A percentile compares a stretch with the other conserved stretches of the same genome.
Evolutionary conservation across 345 rosid species (phyloP).

Genomic region (Lagerstroemia speciosa): DNA sequence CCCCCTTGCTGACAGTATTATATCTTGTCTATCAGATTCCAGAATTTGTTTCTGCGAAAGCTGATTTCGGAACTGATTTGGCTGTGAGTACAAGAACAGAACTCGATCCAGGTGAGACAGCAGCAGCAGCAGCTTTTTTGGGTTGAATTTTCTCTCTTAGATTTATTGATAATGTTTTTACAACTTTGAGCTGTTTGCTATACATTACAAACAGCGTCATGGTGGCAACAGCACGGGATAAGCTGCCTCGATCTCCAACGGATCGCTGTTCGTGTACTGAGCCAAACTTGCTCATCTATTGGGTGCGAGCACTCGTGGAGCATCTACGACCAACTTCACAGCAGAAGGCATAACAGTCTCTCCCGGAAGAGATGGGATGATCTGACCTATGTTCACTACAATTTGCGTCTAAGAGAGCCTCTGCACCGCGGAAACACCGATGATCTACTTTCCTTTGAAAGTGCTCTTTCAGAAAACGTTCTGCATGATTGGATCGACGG

Average conservation of each 20-base stretch:
- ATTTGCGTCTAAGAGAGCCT: slow-evolving; percentile 54
- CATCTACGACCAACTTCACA: slow-evolving; percentile 43
- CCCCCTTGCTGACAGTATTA: neutral
- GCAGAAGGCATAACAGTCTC: slow-evolving; percentile 42
- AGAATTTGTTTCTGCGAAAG: slow-evolving; percentile 76
- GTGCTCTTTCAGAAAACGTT: slow-evolving; percentile 38
- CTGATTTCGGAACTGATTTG: slow-evolving; percentile 73
- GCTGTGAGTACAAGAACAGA: slow-evolving; percentile 72
- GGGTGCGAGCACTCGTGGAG: slow-evolving; percentile 81
- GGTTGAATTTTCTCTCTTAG: neutral
- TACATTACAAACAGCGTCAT: slow-evolving; percentile 38
- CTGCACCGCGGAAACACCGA: slow-evolving; percentile 28
- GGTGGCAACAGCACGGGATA: slow-evolving; percentile 87
- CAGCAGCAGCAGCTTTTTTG: slow-evolving; percentile 1
- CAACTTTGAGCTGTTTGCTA: slow-evolving; percentile 5
- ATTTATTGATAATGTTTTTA: slow-evolving; percentile 1
- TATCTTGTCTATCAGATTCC: slow-evolving; percentile 41
- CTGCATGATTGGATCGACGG: slow-evolving; percentile 60
- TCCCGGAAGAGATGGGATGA: slow-evolving; percentile 52
- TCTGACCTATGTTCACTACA: slow-evolving; percentile 65
- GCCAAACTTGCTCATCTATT: slow-evolving; percentile 74
- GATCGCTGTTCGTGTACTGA: slow-evolving; percentile 73
- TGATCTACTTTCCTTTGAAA: slow-evolving; percentile 39
- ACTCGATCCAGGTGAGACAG: slow-evolving; percentile 70
- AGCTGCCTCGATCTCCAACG: slow-evolving; percentile 80